Percentiles rank a stretch among this genome's conserved stretches.
phyloP scores from a whole-genome alignment of 495 filamentous ascomycete species.

The Penicillium pancosmium region DNA sequence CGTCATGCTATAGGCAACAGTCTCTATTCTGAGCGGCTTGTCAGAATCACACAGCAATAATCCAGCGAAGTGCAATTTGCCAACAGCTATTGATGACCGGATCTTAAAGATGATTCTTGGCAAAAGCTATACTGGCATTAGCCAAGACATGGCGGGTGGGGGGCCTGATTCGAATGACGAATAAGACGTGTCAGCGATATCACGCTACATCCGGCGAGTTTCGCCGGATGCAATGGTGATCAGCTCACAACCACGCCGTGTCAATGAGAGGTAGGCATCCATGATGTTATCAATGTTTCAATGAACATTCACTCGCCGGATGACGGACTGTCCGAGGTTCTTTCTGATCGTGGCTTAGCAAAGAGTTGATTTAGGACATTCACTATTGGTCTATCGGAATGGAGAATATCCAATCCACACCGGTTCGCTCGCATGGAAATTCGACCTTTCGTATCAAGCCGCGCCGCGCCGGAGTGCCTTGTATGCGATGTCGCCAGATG shows the following conservation, averaged over 20 bases:
- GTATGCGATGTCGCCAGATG: slow-evolving; percentile 14
- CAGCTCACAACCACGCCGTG: neutral
- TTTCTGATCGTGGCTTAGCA: neutral
- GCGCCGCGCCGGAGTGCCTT: slow-evolving; percentile 9
- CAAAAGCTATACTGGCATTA: neutral
- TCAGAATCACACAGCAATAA: neutral
- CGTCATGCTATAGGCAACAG: neutral
- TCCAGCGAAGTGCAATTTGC: neutral
- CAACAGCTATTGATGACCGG: too few relatives aligned
- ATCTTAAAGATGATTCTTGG: too few relatives aligned
- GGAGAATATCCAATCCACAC: slow-evolving; percentile 10
- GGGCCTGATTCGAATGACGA: slow-evolving; percentile 7
- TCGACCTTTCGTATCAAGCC: slow-evolving; percentile 5
- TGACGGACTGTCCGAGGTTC: neutral
- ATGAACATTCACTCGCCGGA: neutral
- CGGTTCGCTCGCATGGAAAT: slow-evolving; percentile 7
- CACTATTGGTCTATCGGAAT: neutral
- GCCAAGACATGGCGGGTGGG: neutral
- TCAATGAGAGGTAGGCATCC: neutral
- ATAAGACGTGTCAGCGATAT: slow-evolving; percentile 5
- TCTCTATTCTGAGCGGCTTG: neutral
- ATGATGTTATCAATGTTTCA: slow-evolving; percentile 1
- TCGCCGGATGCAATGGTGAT: neutral
- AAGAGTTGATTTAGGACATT: neutral
- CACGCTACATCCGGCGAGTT: slow-evolving; percentile 5